Evolutionary conservation across 108 stramenopile species (phyloP), one percentile per base, ranked within the genome.

Genomic region (Thalassiosira profunda): DNA sequence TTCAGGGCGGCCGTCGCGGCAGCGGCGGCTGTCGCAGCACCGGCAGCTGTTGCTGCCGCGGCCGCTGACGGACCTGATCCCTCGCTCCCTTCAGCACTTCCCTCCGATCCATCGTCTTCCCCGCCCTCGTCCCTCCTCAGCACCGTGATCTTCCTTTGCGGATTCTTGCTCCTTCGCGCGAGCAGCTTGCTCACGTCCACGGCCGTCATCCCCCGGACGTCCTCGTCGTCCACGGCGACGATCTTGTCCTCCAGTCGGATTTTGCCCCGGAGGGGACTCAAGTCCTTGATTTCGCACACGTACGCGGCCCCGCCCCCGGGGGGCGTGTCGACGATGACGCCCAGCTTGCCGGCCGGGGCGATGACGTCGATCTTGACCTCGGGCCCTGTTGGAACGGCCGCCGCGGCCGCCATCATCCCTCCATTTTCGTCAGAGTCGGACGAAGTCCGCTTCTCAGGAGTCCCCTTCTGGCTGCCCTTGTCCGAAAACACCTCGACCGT

Each of bases 161-260:
- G 21, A 21, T 65, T 65, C 18, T 33, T 36, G 14, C 48, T 65
- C 34, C 31, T 65, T 7, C 11, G 8, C 10, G 34, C 35, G 43
- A 65, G 64, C 33, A 65, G 31, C 35, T 65, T 65, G 2, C 24
- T 17, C 25, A 65, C 51, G 40, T 65, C 51, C 7, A 42, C 36
- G 1, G 64, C 64, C 37, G 48, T 40, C 36, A 65, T 23, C 25
- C 11, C 23, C 37, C 54, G 64, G 25, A 65, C 64, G 45, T 92
- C 87, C n/a, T 77, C 63, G 44, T 83, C 72, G 46, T 92, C 86
- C 59, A 92, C 86, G 36, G 86, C 84, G 14, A 88, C 56, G 45
- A 92, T 86, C 11, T 75, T 61, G 52, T 92, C 90, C n/a, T 87
- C 90, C 3, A 75, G 49, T n/a, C 41, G 47, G 4, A 92, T 20